Conservation (phyloP, 169 alveolate genomes). For the Sarcocystis neurona region DNA sequence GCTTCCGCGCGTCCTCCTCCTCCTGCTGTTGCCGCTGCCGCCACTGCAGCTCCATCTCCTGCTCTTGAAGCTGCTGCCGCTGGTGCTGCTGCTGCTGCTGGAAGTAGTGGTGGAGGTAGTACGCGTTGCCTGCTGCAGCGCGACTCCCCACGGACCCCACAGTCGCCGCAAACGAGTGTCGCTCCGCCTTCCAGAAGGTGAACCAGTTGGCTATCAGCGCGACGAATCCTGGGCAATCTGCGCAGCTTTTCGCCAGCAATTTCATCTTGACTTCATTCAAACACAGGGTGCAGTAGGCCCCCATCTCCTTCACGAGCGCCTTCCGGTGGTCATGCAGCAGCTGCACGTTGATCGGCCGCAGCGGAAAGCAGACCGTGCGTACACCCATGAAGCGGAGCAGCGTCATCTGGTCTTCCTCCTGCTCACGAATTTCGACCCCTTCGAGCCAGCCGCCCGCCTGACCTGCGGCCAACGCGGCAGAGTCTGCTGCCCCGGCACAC, state of each 20-base stretch:
- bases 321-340: conserved; percentile 53
- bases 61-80: no score
- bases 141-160: no score
- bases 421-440: conserved; percentile 55
- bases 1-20: no score
- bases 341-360: conserved; percentile 47
- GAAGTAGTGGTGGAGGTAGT: no score
- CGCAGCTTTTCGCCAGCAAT: conserved; percentile 61
- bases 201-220: conserved; percentile 48
- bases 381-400: conserved; percentile 59
- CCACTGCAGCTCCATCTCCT: no score
- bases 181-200: conserved; percentile 33
- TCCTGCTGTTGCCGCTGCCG: no score
- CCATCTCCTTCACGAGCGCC: conserved; percentile 58
- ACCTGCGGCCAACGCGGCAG: no score
- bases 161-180: no score
- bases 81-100: no score
- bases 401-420: conserved; percentile 61
- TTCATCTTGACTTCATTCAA: conserved; percentile 57
- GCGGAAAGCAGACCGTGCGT: conserved; percentile 36
- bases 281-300: conserved; percentile 46
- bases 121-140: no score
- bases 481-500: no score
- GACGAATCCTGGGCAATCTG: conserved; percentile 62
- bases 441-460: conserved; percentile 24